A percentile compares a stretch with the other conserved stretches of the same genome.
phyloP scores from a whole-genome alignment of 2,329 filamentous ascomycete species.

The Reticulascus tulasneorum region DNA sequence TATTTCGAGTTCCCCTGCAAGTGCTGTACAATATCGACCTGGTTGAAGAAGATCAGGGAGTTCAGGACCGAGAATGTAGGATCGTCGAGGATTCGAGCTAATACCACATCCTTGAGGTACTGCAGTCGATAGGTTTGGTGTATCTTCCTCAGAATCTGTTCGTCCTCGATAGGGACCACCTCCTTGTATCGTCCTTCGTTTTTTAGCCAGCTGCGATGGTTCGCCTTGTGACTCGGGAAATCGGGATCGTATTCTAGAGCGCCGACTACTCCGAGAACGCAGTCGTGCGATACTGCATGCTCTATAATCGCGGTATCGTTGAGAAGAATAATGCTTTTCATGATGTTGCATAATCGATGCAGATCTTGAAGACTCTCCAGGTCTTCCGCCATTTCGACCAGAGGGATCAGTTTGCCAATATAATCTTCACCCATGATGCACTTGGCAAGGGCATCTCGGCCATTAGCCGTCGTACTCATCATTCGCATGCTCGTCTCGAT shows the following conservation, averaged over 20 bases:
- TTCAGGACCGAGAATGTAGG: conserved; percentile 97
- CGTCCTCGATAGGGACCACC: conserved; percentile 87
- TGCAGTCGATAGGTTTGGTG: conserved; percentile 94
- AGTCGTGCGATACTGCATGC: conserved; percentile 83
- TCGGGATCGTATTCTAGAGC: conserved; percentile 97
- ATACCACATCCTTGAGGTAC: conserved; percentile 96
- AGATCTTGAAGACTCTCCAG: conserved; percentile 82
- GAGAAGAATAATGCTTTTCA: conserved; percentile 91
- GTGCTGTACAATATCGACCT: conserved; percentile 95
- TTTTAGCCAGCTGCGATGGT: conserved; percentile 88
- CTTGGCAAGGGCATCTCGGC: conserved; percentile 83
- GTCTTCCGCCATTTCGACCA: conserved; percentile 87
- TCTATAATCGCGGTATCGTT: conserved; percentile 97
- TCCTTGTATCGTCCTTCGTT: conserved; percentile 92
- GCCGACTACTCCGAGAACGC: conserved; percentile 87
- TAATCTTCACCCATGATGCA: conserved; percentile 83
- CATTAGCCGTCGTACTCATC: conserved; percentile 68
- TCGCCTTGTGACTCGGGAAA: conserved; percentile 95
- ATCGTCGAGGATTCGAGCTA: conserved; percentile 93
- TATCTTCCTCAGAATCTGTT: conserved; percentile 79
- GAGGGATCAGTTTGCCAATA: conserved; percentile 77
- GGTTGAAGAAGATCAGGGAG: conserved; percentile 97
- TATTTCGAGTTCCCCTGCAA: conserved; percentile 79
- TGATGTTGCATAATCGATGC: conserved; percentile 92
- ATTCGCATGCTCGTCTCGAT: conserved; percentile 81